Conservation (phyloP, 1,284 basidiomycete species). For the Sporisorium reilianum region DNA sequence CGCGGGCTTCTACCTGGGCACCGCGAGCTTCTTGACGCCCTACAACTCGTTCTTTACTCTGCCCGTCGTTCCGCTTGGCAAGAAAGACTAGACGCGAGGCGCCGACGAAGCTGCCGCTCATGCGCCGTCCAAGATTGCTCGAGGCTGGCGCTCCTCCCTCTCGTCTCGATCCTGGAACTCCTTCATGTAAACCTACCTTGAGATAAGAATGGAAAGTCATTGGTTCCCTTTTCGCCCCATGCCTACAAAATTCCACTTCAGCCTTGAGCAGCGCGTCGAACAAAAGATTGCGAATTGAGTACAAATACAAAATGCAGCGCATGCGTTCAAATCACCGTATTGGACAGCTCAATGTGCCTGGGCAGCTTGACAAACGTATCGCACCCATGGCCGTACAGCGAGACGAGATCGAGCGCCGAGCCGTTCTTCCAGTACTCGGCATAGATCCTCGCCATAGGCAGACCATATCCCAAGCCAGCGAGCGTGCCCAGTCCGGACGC, state of each 20-base stretch:
- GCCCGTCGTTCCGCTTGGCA: constrained; percentile 44
- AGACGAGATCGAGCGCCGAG: constrained; percentile 32
- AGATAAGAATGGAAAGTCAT: background rate
- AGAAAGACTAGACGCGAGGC: constrained; percentile 28
- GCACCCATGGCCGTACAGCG: constrained; percentile 53
- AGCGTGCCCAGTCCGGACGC: constrained; percentile 82
- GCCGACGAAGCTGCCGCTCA: too few relatives aligned
- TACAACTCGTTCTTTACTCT: constrained; percentile 57
- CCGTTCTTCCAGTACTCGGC: constrained; percentile 71
- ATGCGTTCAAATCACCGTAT: constrained; percentile 42
- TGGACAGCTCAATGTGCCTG: constrained; percentile 53
- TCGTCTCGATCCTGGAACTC: too few relatives aligned
- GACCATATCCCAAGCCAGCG: constrained; percentile 77
- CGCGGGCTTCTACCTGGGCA: constrained; percentile 55
- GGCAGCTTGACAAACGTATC: constrained; percentile 63
- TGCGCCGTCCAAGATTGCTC: too few relatives aligned
- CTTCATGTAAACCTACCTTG: background rate
- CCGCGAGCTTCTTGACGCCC: constrained; percentile 42
- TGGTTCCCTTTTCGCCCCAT: too few relatives aligned
- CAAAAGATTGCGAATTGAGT: too few relatives aligned
- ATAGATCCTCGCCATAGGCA: constrained; percentile 86
- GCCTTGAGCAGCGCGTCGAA: too few relatives aligned
- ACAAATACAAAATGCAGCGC: constrained; percentile 21
- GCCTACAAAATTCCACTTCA: too few relatives aligned
- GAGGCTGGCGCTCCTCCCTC: too few relatives aligned